Conservation (phyloP, 2,329 filamentous ascomycete genomes). For the Ophiostoma novo-ulmi region DNA sequence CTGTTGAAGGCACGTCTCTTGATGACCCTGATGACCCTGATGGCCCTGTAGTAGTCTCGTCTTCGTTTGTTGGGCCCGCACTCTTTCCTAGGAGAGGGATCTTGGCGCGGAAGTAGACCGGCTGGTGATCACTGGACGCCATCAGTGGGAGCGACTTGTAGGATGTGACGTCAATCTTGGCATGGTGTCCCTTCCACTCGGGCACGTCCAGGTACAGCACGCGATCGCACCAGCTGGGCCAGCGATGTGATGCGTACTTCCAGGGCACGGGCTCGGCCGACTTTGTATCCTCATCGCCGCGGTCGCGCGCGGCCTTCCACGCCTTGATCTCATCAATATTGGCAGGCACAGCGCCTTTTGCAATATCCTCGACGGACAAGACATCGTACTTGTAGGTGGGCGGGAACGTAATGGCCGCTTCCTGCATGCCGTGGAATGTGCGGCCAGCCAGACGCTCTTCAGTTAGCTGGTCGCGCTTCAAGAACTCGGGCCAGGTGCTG, state of each 20-base stretch:
- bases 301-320: slow-evolving; percentile 22
- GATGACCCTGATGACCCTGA: neutral
- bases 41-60: neutral
- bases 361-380: slow-evolving; percentile 30
- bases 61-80: neutral
- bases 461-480: slow-evolving; percentile 72
- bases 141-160: slow-evolving; percentile 77
- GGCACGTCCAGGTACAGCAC: slow-evolving; percentile 69
- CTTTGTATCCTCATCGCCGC: neutral
- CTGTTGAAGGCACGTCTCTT: slow-evolving; percentile 2
- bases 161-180: slow-evolving; percentile 47
- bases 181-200: slow-evolving; percentile 39
- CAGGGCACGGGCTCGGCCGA: slow-evolving; percentile 44
- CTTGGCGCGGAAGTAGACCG: slow-evolving; percentile 66
- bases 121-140: slow-evolving; percentile 79
- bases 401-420: slow-evolving; percentile 71
- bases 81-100: slow-evolving; percentile 54
- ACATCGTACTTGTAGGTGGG: slow-evolving; percentile 88
- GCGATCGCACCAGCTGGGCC: slow-evolving; percentile 90
- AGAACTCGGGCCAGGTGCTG: slow-evolving; percentile 61
- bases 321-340: slow-evolving; percentile 30
- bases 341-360: slow-evolving; percentile 32
- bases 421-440: slow-evolving; percentile 71
- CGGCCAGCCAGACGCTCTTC: slow-evolving; percentile 63
- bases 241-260: slow-evolving; percentile 75